Evolutionary conservation across 1,284 basidiomycete species (phyloP).

Genomic region (Mycena citricolor): DNA sequence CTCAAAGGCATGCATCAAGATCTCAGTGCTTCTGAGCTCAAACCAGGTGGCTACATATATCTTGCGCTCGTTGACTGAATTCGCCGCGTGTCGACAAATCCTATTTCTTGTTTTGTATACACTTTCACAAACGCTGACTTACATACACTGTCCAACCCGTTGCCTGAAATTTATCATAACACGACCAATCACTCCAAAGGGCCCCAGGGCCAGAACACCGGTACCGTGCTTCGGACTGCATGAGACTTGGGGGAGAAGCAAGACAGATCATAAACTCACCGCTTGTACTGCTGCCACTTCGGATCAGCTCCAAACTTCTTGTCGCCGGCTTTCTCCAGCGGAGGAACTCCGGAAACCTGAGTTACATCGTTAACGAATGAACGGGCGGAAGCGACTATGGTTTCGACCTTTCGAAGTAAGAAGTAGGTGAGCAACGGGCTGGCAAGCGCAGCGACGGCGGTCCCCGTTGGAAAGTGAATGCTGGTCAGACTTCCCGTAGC

Average conservation of each 20-base stretch:
- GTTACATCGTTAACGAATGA: conserved; percentile 18
- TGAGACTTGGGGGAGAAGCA: background rate
- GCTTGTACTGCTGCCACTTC: conserved; percentile 70
- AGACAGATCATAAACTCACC: conserved; percentile 35
- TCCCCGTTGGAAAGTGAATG: conserved; percentile 44
- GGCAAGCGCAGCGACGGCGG: conserved; percentile 49
- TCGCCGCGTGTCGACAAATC: too few species aligned
- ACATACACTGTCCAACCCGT: too few species aligned
- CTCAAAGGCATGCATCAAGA: too few species aligned
- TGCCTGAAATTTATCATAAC: too few species aligned
- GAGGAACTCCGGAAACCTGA: conserved; percentile 67
- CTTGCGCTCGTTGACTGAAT: too few species aligned
- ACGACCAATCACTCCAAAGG: too few species aligned
- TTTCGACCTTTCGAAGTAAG: conserved; percentile 49
- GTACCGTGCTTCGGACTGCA: conserved; percentile 26
- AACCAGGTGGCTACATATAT: too few species aligned
- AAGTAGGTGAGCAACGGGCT: conserved; percentile 72
- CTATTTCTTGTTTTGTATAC: too few species aligned
- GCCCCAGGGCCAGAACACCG: conserved; percentile 25
- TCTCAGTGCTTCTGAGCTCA: too few species aligned
- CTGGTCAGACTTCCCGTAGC: conserved; percentile 50
- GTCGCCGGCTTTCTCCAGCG: conserved; percentile 63
- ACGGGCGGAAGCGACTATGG: conserved; percentile 2
- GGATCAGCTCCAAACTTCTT: conserved; percentile 66
- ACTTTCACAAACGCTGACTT: too few species aligned